These are phyloP conservation scores for Thraustochytrium sp. DNA, from an alignment of 352 stramenopile genomes.

Conservation along the genomic window DNA sequence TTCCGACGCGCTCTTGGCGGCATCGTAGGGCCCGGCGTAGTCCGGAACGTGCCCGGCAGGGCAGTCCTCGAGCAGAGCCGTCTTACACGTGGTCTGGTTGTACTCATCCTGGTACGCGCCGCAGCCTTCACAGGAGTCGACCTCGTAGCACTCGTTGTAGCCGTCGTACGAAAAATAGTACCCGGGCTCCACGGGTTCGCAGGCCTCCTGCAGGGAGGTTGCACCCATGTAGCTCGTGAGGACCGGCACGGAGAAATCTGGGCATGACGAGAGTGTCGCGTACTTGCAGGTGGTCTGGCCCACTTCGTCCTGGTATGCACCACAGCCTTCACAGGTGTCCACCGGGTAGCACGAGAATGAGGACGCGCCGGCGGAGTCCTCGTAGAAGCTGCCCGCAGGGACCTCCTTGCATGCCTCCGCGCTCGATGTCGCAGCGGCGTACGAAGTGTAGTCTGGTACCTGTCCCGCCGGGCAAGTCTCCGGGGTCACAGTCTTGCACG, in stretches of 20 bases:
- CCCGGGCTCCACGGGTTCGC: not conserved
- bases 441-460: not conserved
- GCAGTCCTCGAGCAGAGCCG: not conserved
- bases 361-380: not conserved
- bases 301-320: slow-evolving; percentile 1
- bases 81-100: not conserved
- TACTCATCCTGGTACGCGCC: not conserved
- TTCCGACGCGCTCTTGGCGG: not conserved
- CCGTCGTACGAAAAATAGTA: not conserved
- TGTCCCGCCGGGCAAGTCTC: not conserved
- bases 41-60: not conserved
- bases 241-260: too few relatives aligned
- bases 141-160: not conserved
- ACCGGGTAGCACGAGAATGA: not conserved
- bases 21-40: not conserved
- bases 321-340: not conserved
- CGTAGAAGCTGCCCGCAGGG: not conserved
- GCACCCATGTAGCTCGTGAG: too few relatives aligned
- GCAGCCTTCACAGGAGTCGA: not conserved
- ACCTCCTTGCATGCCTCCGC: not conserved
- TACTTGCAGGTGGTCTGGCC: too few relatives aligned
- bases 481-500: not conserved
- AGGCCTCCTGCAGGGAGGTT: too few relatives aligned
- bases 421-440: not conserved
- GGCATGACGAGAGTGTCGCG: too few relatives aligned